Conservation (phyloP, 306 rosid genomes). For the Mucuna pruriens region DNA sequence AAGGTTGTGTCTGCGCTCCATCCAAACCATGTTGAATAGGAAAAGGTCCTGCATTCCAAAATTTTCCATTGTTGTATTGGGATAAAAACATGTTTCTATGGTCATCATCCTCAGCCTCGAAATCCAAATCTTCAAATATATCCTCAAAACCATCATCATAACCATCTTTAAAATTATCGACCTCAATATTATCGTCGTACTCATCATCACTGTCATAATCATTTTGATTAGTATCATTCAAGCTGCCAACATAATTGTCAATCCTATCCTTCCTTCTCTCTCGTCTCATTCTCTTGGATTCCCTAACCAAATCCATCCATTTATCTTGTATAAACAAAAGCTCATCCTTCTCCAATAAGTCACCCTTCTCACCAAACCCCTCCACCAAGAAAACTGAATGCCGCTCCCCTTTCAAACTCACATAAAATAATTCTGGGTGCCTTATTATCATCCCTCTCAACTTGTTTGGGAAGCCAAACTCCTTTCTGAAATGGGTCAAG, state of each 20-base stretch:
- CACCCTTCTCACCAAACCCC: conserved; percentile 81
- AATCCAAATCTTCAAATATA: conserved; percentile 64
- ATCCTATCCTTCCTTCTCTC: conserved; percentile 56
- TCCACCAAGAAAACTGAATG: conserved; percentile 86
- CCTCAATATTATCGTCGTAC: conserved; percentile 43
- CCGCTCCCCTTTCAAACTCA: conserved; percentile 84
- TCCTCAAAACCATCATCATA: conserved; percentile 79
- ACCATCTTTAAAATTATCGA: conserved; percentile 54
- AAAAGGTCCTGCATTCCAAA: conserved; percentile 61
- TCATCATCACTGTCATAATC: conserved; percentile 35
- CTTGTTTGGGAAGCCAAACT: conserved; percentile 82
- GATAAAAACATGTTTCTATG: conserved; percentile 21
- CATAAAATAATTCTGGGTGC: conserved; percentile 89
- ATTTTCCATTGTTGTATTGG: conserved; percentile 45
- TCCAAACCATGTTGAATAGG: conserved; percentile 43
- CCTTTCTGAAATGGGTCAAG: conserved; percentile 91
- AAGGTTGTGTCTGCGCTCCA: conserved; percentile 59
- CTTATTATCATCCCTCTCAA: conserved; percentile 84
- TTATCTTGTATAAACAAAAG: conserved; percentile 56
- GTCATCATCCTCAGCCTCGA: conserved; percentile 49
- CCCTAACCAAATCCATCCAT: conserved; percentile 73
- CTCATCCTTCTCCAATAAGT: conserved; percentile 67
- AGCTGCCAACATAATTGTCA: conserved; percentile 38
- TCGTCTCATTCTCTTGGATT: conserved; percentile 74
- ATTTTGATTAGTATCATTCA: conserved; percentile 19